phyloP scores from a whole-genome alignment of 306 rosid species.

The Arachis stenosperma region DNA sequence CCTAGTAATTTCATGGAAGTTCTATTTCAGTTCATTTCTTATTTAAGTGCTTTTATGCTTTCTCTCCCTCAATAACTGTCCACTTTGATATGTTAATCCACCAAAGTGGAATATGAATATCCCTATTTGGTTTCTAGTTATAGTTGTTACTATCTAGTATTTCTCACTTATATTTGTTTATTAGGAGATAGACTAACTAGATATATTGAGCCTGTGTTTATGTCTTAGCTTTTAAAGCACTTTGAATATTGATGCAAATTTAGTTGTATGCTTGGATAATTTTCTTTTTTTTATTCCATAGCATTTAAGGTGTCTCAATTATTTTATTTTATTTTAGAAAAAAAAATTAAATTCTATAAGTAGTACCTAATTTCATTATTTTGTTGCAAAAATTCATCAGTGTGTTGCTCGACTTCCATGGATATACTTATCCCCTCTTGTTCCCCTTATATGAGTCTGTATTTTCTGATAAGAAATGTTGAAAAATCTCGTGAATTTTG shows the following conservation, averaged over 20 bases:
- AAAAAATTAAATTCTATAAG: conserved; percentile 20
- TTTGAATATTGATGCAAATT: conserved; percentile 32
- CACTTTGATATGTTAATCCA: not conserved
- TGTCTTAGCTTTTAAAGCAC: not conserved
- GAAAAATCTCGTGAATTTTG: conserved; percentile 65
- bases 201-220: conserved; percentile 1
- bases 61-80: not conserved
- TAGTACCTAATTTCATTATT: conserved; percentile 15
- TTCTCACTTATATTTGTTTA: not conserved
- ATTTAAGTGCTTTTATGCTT: not conserved
- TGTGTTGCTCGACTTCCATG: conserved; percentile 24
- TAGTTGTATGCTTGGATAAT: conserved; percentile 7
- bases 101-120: not conserved
- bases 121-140: not conserved
- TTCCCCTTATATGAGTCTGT: conserved; percentile 18
- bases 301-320: not conserved
- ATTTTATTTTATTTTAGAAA: conserved; percentile 2
- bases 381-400: conserved; percentile 31
- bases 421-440: not conserved
- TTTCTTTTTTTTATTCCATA: conserved; percentile 30
- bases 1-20: too few species aligned
- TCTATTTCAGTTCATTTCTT: too few species aligned
- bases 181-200: not conserved
- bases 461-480: conserved; percentile 46
- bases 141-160: too few species aligned